Base-by-base conservation (phyloP, 352 stramenopile species). In the Pythium volutum region DNA sequence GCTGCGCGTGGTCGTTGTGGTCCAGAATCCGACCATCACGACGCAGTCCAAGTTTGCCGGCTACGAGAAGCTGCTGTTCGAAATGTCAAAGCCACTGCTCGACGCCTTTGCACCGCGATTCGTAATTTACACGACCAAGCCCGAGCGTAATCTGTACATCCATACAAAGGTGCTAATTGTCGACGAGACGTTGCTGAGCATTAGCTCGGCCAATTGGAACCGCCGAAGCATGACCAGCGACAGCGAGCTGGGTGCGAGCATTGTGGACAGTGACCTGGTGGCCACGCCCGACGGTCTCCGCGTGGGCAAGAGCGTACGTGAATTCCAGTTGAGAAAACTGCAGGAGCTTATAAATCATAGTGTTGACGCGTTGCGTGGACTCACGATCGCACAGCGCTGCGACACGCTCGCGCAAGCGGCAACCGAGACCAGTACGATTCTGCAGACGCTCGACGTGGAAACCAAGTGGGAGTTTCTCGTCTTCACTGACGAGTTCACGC, bases 1-100 rank as follows among this genome's bases (percentile, higher is more conserved):
- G 97, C 95, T 70, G 97, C 97, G 64, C 85, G 95, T 50, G 84
- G 92, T 70, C 26, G 63, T 70, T 9, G 63, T 70, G 49, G 51
- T 62, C 18, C 63, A 70, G 33, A 96, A 82, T 52, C 86, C 91
- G 64, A 87, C 78, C 39, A 82, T 67, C 34, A 80, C 89, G 67
- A 75, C 75, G 46, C 22, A 29, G 11, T 52, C 15, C 20, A 29
- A 26, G 46, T 18, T 26, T 38, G 52, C 58, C 10, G 63, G 63
- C 3, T 70, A 70, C 51, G 63, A 67, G 23, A 79, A 79, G 49
- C 64, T 71, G 18, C 54, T 73, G 22, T 77, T 76, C 47, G 61
- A 78, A 22, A 70, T 70, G 63, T 29, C 64, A 11, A 38, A 43
- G 20, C 56, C 63, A 9, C 55, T 81, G 22, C 54, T 43, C 12